These are phyloP conservation scores for Tricholoma sp. DNA, from an alignment of 768 basidiomycete genomes.

Conservation along the genomic window DNA sequence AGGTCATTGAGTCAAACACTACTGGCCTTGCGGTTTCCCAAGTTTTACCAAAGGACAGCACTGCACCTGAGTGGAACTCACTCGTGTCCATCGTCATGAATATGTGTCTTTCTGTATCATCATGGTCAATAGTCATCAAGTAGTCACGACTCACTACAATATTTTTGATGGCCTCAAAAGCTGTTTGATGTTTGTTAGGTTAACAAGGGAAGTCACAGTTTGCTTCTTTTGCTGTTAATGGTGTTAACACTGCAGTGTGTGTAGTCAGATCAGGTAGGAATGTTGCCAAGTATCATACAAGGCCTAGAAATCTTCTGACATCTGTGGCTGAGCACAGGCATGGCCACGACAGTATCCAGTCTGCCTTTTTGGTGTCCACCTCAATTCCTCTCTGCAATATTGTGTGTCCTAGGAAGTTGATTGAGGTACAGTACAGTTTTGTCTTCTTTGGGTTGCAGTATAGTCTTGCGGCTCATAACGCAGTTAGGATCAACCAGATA, in stretches of 20 bases:
- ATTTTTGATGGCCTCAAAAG: too few species aligned
- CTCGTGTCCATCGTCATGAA: background rate
- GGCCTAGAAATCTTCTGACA: too few species aligned
- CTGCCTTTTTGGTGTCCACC: background rate
- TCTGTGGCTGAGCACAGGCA: too few species aligned
- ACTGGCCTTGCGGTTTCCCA: too few species aligned
- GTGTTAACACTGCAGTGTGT: too few species aligned
- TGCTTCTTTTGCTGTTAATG: too few species aligned
- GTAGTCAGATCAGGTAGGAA: too few species aligned
- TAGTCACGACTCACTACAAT: too few species aligned
- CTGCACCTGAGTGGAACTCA: background rate
- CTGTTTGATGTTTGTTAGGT: too few species aligned
- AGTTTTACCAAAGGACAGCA: background rate
- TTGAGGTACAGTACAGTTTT: background rate
- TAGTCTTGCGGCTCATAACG: background rate
- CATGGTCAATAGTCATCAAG: background rate
- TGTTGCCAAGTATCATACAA: too few species aligned
- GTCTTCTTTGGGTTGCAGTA: background rate
- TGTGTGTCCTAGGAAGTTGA: background rate
- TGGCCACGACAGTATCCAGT: background rate
- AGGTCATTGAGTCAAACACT: too few species aligned
- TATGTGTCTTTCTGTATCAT: background rate
- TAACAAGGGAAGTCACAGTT: too few species aligned
- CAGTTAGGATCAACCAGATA: background rate
- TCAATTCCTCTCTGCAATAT: background rate